phyloP scores from a whole-genome alignment of 1,139 yeast genomes.

The Wickerhamomyces sp. region DNA sequence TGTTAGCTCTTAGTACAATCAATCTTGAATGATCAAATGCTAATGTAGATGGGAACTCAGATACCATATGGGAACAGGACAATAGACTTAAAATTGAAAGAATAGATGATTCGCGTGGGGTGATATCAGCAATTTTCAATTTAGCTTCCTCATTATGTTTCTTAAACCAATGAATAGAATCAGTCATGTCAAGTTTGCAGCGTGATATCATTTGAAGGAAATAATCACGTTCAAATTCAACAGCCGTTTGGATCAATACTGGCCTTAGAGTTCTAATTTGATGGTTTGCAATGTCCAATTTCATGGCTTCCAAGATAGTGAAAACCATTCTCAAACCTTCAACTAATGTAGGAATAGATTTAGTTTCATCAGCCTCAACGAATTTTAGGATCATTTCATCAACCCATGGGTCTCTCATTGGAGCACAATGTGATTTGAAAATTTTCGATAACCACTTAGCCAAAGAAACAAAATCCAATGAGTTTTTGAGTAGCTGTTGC shows the following conservation, averaged over 20 bases:
- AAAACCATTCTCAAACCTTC: conserved; percentile 78
- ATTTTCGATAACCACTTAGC: conserved; percentile 69
- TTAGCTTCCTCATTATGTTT: conserved; percentile 30
- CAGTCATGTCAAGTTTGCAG: conserved; percentile 60
- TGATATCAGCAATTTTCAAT: conserved; percentile 17
- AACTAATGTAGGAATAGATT: conserved; percentile 54
- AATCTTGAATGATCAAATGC: conserved; percentile 86
- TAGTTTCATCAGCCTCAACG: conserved; percentile 51
- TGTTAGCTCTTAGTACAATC: conserved; percentile 75
- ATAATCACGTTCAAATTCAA: conserved; percentile 88
- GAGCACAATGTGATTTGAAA: conserved; percentile 86
- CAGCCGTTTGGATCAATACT: conserved; percentile 79
- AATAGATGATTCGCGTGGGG: conserved; percentile 37
- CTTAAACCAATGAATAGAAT: conserved; percentile 70
- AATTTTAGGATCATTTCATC: conserved; percentile 76
- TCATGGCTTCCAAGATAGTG: conserved; percentile 92
- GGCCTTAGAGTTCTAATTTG: conserved; percentile 86
- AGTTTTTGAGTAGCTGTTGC: conserved; percentile 69
- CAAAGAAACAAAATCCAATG: conserved; percentile 63
- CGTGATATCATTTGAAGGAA: conserved; percentile 66
- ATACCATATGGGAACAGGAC: conserved; percentile 76
- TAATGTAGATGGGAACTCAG: conserved; percentile 79
- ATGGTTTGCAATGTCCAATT: conserved; percentile 91
- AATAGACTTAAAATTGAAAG: conserved; percentile 55
- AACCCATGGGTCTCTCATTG: conserved; percentile 91